These are phyloP conservation scores for Russula earlei DNA, from an alignment of 768 basidiomycete species.

Conservation along the genomic window DNA sequence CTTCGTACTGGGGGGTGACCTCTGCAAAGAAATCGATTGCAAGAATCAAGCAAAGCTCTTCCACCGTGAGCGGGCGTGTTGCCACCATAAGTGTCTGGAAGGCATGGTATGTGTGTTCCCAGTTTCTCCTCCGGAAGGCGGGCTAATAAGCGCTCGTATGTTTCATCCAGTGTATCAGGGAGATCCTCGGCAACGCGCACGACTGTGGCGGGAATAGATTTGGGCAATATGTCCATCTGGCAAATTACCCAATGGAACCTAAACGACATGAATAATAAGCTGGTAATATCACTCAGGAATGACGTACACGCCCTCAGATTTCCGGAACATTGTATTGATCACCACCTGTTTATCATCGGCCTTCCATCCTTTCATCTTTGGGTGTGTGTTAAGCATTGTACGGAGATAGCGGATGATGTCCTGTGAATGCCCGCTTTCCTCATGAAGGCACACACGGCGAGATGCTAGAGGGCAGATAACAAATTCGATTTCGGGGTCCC, in stretches of 20 bases:
- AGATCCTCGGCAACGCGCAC: not conserved
- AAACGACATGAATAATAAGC: not conserved
- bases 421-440: slow-evolving; percentile 8
- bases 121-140: slow-evolving; percentile 10
- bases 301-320: slow-evolving; percentile 10
- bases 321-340: slow-evolving; percentile 3
- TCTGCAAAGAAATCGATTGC: slow-evolving; percentile 8
- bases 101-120: slow-evolving; percentile 6
- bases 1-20: slow-evolving; percentile 5
- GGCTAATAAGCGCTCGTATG: not conserved
- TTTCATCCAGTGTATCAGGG: slow-evolving; percentile 1
- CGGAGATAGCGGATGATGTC: slow-evolving; percentile 8
- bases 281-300: not conserved
- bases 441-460: slow-evolving; percentile 2
- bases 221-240: not conserved
- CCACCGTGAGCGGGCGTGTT: slow-evolving; percentile 5
- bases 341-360: not conserved
- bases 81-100: slow-evolving; percentile 3
- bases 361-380: slow-evolving; percentile 7
- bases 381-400: slow-evolving; percentile 4
- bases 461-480: slow-evolving; percentile 1
- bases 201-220: slow-evolving; percentile 3
- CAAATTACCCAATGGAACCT: slow-evolving; percentile 2
- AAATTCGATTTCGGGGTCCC: not conserved
- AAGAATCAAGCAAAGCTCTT: slow-evolving; percentile 7